Evolutionary conservation across 2,329 filamentous ascomycete genomes (phyloP).

Genomic region (Colletotrichum camelliae): DNA sequence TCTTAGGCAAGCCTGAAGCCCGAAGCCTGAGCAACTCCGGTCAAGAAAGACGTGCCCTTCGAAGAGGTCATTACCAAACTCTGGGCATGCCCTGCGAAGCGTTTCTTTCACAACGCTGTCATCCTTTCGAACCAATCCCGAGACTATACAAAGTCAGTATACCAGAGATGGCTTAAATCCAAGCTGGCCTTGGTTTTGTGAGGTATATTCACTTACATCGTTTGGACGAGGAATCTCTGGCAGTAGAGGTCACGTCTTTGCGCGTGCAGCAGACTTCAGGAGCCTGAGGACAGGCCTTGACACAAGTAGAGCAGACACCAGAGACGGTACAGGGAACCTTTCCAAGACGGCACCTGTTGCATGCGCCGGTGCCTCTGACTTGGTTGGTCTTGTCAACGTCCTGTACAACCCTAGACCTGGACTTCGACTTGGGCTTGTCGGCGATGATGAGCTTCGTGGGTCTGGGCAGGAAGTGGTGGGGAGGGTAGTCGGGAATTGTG

Average conservation of each 20-base stretch:
- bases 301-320: not conserved
- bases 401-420: not conserved
- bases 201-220: not conserved
- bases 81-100: not conserved
- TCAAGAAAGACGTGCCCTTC: not conserved
- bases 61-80: not conserved
- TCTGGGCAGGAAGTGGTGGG: not conserved
- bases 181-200: too few relatives aligned
- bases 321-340: not conserved
- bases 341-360: constrained; percentile 6
- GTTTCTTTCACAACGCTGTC: not conserved
- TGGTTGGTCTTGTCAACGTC: not conserved
- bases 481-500: not conserved
- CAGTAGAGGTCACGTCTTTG: not conserved
- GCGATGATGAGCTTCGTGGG: not conserved
- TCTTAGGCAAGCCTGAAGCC: not conserved
- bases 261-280: not conserved
- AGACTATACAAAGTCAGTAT: too few relatives aligned
- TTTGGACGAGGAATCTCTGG: not conserved
- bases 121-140: too few relatives aligned
- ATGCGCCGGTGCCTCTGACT: not conserved
- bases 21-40: not conserved
- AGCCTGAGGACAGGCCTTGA: not conserved
- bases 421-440: not conserved
- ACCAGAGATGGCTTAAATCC: too few relatives aligned